Evolutionary conservation across 495 filamentous ascomycete genomes (phyloP).

Genomic region (Daldinia loculata): DNA sequence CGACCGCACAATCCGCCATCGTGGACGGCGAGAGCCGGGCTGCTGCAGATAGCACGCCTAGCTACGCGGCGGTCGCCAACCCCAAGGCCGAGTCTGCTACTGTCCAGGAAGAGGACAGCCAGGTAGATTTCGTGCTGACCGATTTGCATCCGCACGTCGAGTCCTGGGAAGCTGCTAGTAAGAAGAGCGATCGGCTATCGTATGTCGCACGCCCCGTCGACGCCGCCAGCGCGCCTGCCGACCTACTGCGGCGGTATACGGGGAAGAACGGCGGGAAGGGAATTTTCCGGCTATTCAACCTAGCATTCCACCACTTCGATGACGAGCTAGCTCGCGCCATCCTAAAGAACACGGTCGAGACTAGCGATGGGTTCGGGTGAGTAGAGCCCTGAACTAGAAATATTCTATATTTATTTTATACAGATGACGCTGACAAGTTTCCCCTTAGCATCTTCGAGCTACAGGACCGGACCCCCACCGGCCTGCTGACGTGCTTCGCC

Average conservation of each 20-base stretch:
- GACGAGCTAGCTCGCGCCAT: conserved; percentile 66
- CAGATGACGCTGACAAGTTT: background rate
- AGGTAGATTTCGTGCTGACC: conserved; percentile 70
- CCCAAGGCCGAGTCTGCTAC: conserved; percentile 21
- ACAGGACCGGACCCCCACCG: conserved; percentile 65
- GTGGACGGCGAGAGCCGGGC: conserved; percentile 43
- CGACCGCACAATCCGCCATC: conserved; percentile 27
- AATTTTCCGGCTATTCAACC: conserved; percentile 73
- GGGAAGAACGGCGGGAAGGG: conserved; percentile 49
- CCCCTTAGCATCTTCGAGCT: conserved; percentile 72
- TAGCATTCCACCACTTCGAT: conserved; percentile 81
- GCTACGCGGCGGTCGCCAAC: conserved; percentile 40
- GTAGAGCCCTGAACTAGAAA: conserved; percentile 5
- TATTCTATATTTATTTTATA: background rate
- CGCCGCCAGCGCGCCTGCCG: conserved; percentile 62
- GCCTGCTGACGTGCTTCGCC: conserved; percentile 62
- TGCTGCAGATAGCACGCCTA: conserved; percentile 30
- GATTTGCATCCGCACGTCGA: conserved; percentile 73
- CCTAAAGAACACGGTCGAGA: conserved; percentile 68
- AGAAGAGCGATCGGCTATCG: conserved; percentile 58
- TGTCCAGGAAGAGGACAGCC: conserved; percentile 20
- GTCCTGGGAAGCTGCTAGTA: conserved; percentile 65
- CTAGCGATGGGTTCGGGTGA: conserved; percentile 70
- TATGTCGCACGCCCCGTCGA: conserved; percentile 69
- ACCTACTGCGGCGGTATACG: conserved; percentile 51